Evolutionary conservation across 176 grass and related monocot genomes (phyloP).

Genomic region (Zizania latifolia): DNA sequence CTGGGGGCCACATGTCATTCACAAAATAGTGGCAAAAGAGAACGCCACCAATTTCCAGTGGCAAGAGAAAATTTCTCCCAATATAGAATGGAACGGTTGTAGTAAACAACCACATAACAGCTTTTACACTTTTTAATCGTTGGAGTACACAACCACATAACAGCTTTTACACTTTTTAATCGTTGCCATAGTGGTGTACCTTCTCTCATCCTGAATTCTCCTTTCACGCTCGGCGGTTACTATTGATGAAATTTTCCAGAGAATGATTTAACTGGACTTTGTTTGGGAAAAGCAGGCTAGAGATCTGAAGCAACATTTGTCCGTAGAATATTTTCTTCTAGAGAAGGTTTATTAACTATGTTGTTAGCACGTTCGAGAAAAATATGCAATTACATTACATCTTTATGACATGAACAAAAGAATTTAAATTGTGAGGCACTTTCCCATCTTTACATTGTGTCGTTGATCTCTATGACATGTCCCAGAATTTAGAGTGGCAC

Average conservation of each 20-base stretch:
- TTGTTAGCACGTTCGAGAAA: too few species aligned
- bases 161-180: background rate
- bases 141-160: too few species aligned
- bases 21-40: too few species aligned
- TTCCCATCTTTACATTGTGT: background rate
- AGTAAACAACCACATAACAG: background rate
- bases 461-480: background rate
- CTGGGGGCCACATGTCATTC: too few species aligned
- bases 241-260: background rate
- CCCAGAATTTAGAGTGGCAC: background rate
- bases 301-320: background rate
- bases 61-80: too few species aligned
- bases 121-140: background rate
- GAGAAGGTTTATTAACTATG: background rate
- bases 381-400: background rate
- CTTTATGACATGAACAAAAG: background rate
- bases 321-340: background rate
- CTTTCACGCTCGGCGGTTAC: background rate
- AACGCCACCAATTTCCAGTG: too few species aligned
- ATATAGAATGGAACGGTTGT: background rate
- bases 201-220: background rate
- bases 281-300: background rate
- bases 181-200: background rate
- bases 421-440: background rate
- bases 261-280: background rate